Evolutionary conservation across 2,329 filamentous ascomycete species (phyloP).

Genomic region (Westerdykella sp.): DNA sequence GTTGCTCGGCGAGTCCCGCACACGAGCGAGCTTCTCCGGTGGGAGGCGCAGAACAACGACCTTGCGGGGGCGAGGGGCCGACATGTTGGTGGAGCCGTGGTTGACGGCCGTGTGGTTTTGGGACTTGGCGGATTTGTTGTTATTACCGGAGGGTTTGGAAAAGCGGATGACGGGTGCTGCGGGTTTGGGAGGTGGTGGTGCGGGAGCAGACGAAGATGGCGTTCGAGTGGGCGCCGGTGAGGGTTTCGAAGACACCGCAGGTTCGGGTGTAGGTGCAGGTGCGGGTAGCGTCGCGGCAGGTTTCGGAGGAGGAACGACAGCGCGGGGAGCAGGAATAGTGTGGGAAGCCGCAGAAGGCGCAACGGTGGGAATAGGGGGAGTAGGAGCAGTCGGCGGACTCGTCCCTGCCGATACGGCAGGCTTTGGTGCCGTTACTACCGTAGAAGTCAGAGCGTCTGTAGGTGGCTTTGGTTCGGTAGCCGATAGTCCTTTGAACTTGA

Average conservation of each 20-base stretch:
- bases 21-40: constrained; percentile 8
- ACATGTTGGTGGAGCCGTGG: no score
- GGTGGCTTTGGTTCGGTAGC: constrained; percentile 12
- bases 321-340: background rate
- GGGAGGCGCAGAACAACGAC: constrained; percentile 20
- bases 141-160: background rate
- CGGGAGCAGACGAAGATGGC: constrained; percentile 8
- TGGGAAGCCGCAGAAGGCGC: constrained; percentile 1
- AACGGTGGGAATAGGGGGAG: constrained; percentile 1
- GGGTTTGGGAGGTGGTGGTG: constrained; percentile 4
- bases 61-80: no score
- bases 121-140: constrained; percentile 7
- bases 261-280: constrained; percentile 1
- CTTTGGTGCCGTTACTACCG: constrained; percentile 10
- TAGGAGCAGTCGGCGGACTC: constrained; percentile 5
- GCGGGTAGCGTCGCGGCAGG: constrained; percentile 7
- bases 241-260: background rate
- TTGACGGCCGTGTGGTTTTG: constrained; percentile 7
- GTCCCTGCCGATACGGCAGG: constrained; percentile 6
- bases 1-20: background rate
- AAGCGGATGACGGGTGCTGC: background rate
- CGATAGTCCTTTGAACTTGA: background rate
- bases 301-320: background rate
- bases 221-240: constrained; percentile 4
- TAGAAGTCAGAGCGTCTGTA: constrained; percentile 12